Evolutionary conservation across 2,329 filamentous ascomycete genomes (phyloP).

Genomic region (Hymenoscyphus albidus): DNA sequence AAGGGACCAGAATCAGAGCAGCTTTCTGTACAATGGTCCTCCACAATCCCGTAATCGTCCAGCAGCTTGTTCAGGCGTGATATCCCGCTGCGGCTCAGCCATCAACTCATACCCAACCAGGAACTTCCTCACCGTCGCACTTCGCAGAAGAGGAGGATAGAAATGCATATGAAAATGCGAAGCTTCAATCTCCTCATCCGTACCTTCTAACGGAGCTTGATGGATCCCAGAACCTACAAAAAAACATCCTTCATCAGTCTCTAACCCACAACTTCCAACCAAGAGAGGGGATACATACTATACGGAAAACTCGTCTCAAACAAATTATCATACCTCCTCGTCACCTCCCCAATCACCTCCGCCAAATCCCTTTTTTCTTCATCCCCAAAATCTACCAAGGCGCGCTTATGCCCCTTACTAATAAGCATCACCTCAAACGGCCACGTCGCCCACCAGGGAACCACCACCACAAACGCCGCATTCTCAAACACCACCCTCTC

Average conservation of each 20-base stretch:
- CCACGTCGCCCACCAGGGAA: slow-evolving; percentile 98
- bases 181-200: slow-evolving; percentile 76
- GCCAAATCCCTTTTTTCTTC: slow-evolving; percentile 71
- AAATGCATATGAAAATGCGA: slow-evolving; percentile 97
- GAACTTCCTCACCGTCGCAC: slow-evolving; percentile 93
- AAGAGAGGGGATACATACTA: slow-evolving; percentile 49
- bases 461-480: slow-evolving; percentile 76
- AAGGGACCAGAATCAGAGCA: slow-evolving; percentile 15
- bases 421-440: slow-evolving; percentile 93
- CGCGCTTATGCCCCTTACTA: slow-evolving; percentile 77
- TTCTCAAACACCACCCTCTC: slow-evolving; percentile 91
- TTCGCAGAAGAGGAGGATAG: slow-evolving; percentile 88
- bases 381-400: slow-evolving; percentile 74
- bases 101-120: slow-evolving; percentile 94
- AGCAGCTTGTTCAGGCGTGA: slow-evolving; percentile 94
- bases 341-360: slow-evolving; percentile 81
- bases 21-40: slow-evolving; percentile 77
- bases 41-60: slow-evolving; percentile 69
- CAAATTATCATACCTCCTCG: slow-evolving; percentile 89
- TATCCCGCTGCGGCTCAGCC: slow-evolving; percentile 96
- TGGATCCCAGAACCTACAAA: slow-evolving; percentile 81
- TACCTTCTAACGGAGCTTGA: slow-evolving; percentile 83
- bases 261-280: background rate
- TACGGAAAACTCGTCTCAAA: slow-evolving; percentile 98
- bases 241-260: slow-evolving; percentile 7